A percentile compares a stretch with the other conserved stretches of the same genome.
Conservation (phyloP, 192 early-diverging fungal species). For the Coemansia nantahalensis region DNA sequence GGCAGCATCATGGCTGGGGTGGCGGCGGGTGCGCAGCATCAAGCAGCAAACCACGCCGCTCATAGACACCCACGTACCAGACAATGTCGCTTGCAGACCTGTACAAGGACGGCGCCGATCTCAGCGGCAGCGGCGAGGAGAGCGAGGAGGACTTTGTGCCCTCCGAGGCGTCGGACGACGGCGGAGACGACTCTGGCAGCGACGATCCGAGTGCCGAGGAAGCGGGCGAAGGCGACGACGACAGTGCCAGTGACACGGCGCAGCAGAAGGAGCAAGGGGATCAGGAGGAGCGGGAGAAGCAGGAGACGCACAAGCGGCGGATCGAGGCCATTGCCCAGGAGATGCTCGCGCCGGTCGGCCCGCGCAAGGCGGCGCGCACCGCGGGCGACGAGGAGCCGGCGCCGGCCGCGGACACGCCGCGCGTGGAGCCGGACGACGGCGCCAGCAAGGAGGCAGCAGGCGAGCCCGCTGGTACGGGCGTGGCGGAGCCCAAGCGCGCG, state of each 20-base stretch:
- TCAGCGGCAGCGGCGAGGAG: conserved; percentile 3
- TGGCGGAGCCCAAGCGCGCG: background rate
- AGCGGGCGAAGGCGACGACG: background rate
- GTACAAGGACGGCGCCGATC: conserved; percentile 22
- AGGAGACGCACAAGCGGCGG: conserved; percentile 38
- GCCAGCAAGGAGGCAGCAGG: conserved; percentile 1
- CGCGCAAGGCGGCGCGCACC: conserved; percentile 10
- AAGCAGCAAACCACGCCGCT: background rate
- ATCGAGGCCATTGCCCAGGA: conserved; percentile 41
- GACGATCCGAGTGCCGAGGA: conserved; percentile 3
- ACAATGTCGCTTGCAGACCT: conserved; percentile 47
- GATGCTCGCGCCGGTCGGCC: conserved; percentile 28
- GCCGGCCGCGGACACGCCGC: background rate
- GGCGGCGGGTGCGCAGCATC: too few relatives aligned
- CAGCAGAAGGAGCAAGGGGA: background rate
- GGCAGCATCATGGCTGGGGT: too few relatives aligned
- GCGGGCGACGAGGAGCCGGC: conserved; percentile 2
- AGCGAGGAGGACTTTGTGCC: conserved; percentile 46
- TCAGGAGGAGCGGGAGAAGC: conserved; percentile 2
- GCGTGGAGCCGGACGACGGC: too few relatives aligned
- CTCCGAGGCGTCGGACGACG: conserved; percentile 7
- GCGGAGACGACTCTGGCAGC: conserved; percentile 4
- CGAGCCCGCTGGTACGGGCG: background rate
- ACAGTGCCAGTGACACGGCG: conserved; percentile 3
- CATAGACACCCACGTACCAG: background rate